phyloP scores from a whole-genome alignment of 2,329 filamentous ascomycete genomes.

The Mycocentrospora acerina region DNA sequence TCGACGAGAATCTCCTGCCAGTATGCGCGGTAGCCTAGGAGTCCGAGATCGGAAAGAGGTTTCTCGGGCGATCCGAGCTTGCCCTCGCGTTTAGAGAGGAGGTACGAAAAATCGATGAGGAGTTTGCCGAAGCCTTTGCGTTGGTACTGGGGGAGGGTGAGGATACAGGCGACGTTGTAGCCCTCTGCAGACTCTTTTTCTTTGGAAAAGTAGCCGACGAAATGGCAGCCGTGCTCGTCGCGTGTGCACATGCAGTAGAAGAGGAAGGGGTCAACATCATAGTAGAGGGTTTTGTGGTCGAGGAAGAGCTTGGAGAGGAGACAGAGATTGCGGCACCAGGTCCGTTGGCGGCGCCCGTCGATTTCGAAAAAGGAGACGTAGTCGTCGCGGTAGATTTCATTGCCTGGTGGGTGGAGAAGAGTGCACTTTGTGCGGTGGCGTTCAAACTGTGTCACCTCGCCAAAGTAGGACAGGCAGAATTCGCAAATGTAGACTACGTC shows the following conservation, averaged over 20 bases:
- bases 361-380: constrained; percentile 97
- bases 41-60: constrained; percentile 87
- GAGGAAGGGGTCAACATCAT: constrained; percentile 97
- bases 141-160: constrained; percentile 95
- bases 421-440: constrained; percentile 89
- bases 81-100: constrained; percentile 90
- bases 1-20: constrained; percentile 97
- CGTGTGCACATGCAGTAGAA: constrained; percentile 97
- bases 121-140: constrained; percentile 90
- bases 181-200: constrained; percentile 96
- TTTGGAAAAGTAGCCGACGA: constrained; percentile 99
- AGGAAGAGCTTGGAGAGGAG: constrained; percentile 94
- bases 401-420: constrained; percentile 88
- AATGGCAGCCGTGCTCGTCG: constrained; percentile 85
- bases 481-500: constrained; percentile 97
- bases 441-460: constrained; percentile 75
- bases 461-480: constrained; percentile 92
- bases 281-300: constrained; percentile 97
- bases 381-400: constrained; percentile 96
- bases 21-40: constrained; percentile 93
- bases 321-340: constrained; percentile 96
- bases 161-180: constrained; percentile 97
- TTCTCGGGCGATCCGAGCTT: constrained; percentile 97
- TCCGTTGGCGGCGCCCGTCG: constrained; percentile 88
- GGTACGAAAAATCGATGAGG: constrained; percentile 96